These are phyloP conservation scores for Moesziomyces antarcticus DNA, from an alignment of 1,284 basidiomycete genomes.

Conservation along the genomic window DNA sequence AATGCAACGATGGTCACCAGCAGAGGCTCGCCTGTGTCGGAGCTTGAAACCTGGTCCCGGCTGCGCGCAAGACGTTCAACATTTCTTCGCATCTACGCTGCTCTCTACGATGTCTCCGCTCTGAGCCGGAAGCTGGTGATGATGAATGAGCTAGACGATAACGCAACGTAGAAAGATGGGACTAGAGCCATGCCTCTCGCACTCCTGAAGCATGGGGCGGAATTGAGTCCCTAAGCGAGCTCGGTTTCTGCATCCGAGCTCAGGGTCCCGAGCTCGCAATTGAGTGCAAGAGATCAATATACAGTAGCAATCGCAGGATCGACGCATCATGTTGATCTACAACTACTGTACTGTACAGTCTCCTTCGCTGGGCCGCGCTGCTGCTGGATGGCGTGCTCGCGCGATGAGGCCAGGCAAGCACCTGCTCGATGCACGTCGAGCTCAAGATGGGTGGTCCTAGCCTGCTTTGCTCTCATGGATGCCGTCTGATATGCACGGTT, in stretches of 20 bases:
- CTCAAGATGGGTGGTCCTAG: no score
- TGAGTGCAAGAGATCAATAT: background rate
- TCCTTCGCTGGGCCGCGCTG: no score
- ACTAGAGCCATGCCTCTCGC: background rate
- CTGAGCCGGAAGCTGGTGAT: no score
- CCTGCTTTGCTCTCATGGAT: no score
- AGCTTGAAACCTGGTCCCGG: background rate
- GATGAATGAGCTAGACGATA: no score
- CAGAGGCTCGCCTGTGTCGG: background rate
- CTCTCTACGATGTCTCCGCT: no score
- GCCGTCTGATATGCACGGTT: no score
- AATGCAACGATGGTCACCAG: no score
- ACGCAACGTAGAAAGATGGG: no score
- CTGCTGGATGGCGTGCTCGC: background rate
- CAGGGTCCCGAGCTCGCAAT: background rate
- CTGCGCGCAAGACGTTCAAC: background rate
- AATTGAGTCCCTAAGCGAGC: background rate
- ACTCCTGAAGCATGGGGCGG: background rate
- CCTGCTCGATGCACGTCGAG: no score
- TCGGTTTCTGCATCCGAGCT: background rate
- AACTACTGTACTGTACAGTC: no score
- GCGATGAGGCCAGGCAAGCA: background rate
- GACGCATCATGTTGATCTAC: background rate
- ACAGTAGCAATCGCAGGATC: background rate
- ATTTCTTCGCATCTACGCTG: no score